Evolutionary conservation across 2,329 filamentous ascomycete species (phyloP).

Genomic region (Podosphaera fusca): DNA sequence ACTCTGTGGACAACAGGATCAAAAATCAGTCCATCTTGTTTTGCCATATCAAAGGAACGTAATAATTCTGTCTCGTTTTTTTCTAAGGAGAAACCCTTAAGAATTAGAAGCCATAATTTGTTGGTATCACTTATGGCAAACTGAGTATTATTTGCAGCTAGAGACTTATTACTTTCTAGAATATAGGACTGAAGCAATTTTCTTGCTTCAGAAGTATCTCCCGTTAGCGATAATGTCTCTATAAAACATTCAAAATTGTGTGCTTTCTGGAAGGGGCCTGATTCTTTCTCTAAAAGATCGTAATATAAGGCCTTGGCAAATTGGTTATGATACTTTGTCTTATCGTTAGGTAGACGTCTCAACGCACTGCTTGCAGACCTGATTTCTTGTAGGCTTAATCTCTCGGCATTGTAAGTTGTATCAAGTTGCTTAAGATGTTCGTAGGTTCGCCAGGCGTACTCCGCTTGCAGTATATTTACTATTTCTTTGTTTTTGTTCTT

Average conservation of each 20-base stretch:
- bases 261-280: background rate
- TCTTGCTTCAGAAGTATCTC: slow-evolving; percentile 10
- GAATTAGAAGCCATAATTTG: slow-evolving; percentile 25
- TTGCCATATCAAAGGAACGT: slow-evolving; percentile 28
- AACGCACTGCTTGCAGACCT: slow-evolving; percentile 5
- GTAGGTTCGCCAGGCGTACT: slow-evolving; percentile 34
- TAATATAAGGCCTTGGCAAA: slow-evolving; percentile 10
- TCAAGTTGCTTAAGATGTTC: slow-evolving; percentile 25
- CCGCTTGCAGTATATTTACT: slow-evolving; percentile 43
- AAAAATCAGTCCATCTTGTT: slow-evolving; percentile 23
- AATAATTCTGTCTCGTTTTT: slow-evolving; percentile 33
- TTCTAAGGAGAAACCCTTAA: slow-evolving; percentile 39
- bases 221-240: slow-evolving; percentile 7
- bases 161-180: background rate
- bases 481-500: slow-evolving; percentile 25
- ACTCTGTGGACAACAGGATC: slow-evolving; percentile 25
- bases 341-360: slow-evolving; percentile 9
- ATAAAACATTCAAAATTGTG: slow-evolving; percentile 2
- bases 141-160: background rate
- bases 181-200: slow-evolving; percentile 4
- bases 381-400: slow-evolving; percentile 6
- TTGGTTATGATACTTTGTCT: slow-evolving; percentile 5
- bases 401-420: slow-evolving; percentile 5
- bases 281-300: background rate
- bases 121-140: slow-evolving; percentile 6